Percentiles rank a stretch among this genome's conserved stretches.
Evolutionary conservation across 768 basidiomycete species (phyloP).

Genomic region (Mrakia gelida): DNA sequence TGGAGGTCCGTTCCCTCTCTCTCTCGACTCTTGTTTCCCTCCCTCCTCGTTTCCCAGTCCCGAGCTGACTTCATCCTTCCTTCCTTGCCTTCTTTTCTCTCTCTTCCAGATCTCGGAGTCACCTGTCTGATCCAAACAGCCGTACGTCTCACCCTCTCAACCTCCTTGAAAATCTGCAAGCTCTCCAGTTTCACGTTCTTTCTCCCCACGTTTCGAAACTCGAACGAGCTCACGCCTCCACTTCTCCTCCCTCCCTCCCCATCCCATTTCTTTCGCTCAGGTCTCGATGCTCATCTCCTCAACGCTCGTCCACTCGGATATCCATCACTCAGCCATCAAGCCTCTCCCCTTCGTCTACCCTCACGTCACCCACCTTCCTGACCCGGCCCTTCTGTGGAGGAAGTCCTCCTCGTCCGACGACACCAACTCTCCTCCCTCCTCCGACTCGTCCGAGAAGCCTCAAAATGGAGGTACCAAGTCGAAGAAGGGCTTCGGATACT

Average conservation of each 20-base stretch:
- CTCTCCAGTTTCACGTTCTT: background rate
- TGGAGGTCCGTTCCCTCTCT: constrained; percentile 29
- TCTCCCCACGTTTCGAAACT: background rate
- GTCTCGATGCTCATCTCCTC: constrained; percentile 45
- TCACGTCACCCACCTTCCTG: constrained; percentile 42
- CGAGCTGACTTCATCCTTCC: background rate
- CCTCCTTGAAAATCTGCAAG: background rate
- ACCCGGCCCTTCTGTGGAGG: constrained; percentile 35
- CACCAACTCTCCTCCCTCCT: background rate
- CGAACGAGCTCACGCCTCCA: background rate
- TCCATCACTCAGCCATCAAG: constrained; percentile 39
- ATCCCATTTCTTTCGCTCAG: background rate
- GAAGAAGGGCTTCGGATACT: constrained; percentile 33
- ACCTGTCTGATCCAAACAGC: constrained; percentile 42
- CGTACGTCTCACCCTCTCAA: background rate
- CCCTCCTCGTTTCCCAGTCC: background rate
- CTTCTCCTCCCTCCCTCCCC: background rate
- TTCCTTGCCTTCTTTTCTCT: background rate
- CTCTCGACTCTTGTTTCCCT: background rate
- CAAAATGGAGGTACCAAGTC: background rate
- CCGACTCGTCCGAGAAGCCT: background rate
- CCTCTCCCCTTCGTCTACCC: constrained; percentile 45
- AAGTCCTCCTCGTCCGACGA: background rate
- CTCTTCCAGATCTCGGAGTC: constrained; percentile 39
- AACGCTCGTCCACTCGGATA: constrained; percentile 44